Base-by-base conservation (phyloP, 352 stramenopile species). In the Phytopythium oedochilum region DNA sequence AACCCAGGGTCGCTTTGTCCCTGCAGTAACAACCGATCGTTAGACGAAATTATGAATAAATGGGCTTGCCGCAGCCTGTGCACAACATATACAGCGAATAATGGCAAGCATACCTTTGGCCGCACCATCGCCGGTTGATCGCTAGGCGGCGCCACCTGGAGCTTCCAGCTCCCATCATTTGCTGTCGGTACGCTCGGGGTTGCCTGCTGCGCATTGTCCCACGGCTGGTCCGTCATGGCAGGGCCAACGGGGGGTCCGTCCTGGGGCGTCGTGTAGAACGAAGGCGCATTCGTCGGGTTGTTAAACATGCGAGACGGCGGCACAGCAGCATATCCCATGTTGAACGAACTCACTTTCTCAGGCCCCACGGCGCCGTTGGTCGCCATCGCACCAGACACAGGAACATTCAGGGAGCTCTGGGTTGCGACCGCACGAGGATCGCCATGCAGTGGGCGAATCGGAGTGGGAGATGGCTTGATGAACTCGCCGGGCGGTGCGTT, bases 391-490 rank as follows among this genome's bases (percentile, higher is more conserved):
- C 25, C 28, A 26, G 29, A 18, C 15, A 25, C 25, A 10, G 20
- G 28, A 15, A 23, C 20, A 5, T 53, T 8, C 8, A n/a, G 1
- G 4, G 28, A 5, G 10, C 47, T 43, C 15, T 64, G 57, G 20
- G 43, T 20, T 23, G 32, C 63, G 34, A 75, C 47, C 0, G 66
- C 59, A 48, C 83, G 79, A 36, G 83, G 83, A 52, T 92, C 83
- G 26, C 78, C 80, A 32, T 77, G 57, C 23, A 92, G 49, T 18
- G 83, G 83, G 5, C 83, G 83, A 61, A 92, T 92, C 11, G 83
- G 83, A 29, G 83, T 92, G 14, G 80, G 83, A 26, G 71, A 68
- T 6, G 78, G 64, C n/a, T 80, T 72, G 25, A 91, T 53, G 59
- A 89, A 89, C 20, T 81, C 81, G 6, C 34, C 35, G 17, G 32